Evolutionary conservation across 257 asterid species (phyloP).

Genomic region (Agastache rugosa): DNA sequence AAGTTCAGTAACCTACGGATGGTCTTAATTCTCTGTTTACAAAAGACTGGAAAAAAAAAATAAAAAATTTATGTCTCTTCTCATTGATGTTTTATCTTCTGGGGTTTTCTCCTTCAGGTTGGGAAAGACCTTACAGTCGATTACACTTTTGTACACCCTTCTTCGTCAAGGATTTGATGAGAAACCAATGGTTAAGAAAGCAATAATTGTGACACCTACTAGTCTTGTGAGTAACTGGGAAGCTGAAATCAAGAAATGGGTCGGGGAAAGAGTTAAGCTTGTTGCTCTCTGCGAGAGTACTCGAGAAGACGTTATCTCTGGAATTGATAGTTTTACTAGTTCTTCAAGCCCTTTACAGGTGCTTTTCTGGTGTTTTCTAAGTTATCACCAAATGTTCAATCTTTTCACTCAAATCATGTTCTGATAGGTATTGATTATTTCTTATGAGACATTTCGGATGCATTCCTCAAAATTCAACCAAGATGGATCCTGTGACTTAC

Average conservation of each 20-base stretch:
- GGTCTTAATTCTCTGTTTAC: not conserved
- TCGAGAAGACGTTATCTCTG: slow-evolving; percentile 80
- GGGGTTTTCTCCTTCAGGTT: slow-evolving; percentile 56
- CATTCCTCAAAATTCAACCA: slow-evolving; percentile 79
- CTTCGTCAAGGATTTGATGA: slow-evolving; percentile 92
- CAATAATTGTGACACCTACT: slow-evolving; percentile 94
- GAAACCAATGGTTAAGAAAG: slow-evolving; percentile 87
- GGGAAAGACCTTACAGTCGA: slow-evolving; percentile 98
- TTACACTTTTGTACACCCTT: slow-evolving; percentile 87
- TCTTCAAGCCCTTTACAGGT: slow-evolving; percentile 69
- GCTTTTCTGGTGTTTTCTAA: slow-evolving; percentile 35
- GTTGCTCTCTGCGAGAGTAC: slow-evolving; percentile 96
- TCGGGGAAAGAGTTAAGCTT: slow-evolving; percentile 92
- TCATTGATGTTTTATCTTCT: slow-evolving; percentile 26
- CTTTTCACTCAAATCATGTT: slow-evolving; percentile 26
- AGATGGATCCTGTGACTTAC: slow-evolving; percentile 91
- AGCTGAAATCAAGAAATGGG: slow-evolving; percentile 95
- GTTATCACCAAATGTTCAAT: slow-evolving; percentile 24
- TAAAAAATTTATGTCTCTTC: not conserved
- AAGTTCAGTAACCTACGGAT: slow-evolving; percentile 34
- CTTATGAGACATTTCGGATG: slow-evolving; percentile 98
- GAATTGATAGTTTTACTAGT: slow-evolving; percentile 73
- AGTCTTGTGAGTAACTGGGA: slow-evolving; percentile 99
- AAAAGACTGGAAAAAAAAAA: slow-evolving; percentile 1
- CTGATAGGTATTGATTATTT: slow-evolving; percentile 82